Percentiles rank a stretch among this genome's conserved stretches.
These are phyloP conservation scores for Dipodascus albidus DNA, from an alignment of 805 yeast species.

Conservation along the genomic window DNA sequence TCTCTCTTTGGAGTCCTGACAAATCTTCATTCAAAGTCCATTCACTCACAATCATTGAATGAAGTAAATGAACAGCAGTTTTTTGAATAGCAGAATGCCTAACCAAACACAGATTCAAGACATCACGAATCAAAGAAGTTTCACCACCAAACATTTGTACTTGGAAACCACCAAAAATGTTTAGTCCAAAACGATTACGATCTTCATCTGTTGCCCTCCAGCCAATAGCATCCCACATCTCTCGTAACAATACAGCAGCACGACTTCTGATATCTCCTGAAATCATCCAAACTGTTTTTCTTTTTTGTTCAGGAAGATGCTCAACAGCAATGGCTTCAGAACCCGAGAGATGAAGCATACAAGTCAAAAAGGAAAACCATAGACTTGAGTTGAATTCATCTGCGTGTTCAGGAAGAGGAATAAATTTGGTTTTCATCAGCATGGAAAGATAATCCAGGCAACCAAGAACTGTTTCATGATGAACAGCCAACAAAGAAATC, in stretches of 20 bases:
- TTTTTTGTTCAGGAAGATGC: conserved; percentile 59
- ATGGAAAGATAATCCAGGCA: conserved; percentile 31
- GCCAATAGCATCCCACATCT: conserved; percentile 68
- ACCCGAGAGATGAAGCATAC: conserved; percentile 46
- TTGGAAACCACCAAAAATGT: conserved; percentile 60
- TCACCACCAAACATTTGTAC: conserved; percentile 43
- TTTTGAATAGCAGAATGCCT: conserved; percentile 47
- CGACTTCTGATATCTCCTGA: conserved; percentile 53
- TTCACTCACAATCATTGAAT: conserved; percentile 64
- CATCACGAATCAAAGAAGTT: conserved; percentile 48
- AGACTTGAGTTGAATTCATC: conserved; percentile 45
- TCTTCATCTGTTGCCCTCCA: conserved; percentile 48
- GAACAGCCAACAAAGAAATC: conserved; percentile 41
- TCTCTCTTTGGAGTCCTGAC: conserved; percentile 50
- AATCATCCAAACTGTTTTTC: conserved; percentile 54
- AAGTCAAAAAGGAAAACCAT: conserved; percentile 59
- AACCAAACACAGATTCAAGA: conserved; percentile 60
- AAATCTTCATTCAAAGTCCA: conserved; percentile 46
- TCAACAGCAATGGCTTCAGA: conserved; percentile 61
- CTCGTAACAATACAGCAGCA: conserved; percentile 42
- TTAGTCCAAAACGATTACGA: conserved; percentile 44
- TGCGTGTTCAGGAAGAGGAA: conserved; percentile 40
- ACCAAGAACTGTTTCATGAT: conserved; percentile 21
- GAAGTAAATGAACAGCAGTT: conserved; percentile 53
- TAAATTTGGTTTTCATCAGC: conserved; percentile 37